Conservation (phyloP, 1,284 basidiomycete species). For the Xerocomus nothofagi region DNA sequence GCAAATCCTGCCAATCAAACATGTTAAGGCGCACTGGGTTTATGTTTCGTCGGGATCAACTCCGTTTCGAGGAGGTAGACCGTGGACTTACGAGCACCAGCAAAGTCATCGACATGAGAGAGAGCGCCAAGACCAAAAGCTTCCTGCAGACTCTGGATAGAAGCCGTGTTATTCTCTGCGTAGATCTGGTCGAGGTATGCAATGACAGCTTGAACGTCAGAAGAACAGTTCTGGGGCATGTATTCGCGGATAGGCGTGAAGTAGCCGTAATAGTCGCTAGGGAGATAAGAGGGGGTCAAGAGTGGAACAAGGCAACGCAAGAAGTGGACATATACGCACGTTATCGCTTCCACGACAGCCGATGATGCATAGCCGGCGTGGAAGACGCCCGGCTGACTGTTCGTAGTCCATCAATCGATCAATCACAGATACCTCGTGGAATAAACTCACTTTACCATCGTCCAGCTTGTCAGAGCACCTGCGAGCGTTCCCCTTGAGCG, state of each 20-base stretch:
- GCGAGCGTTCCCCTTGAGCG: neutral
- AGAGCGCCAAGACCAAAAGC: constrained; percentile 58
- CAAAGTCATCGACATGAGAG: constrained; percentile 65
- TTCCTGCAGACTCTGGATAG: constrained; percentile 54
- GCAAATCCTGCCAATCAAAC: constrained; percentile 48
- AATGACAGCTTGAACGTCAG: constrained; percentile 67
- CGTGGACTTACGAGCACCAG: constrained; percentile 44
- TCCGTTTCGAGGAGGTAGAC: neutral
- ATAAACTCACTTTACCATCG: constrained; percentile 62
- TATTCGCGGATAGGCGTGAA: constrained; percentile 67
- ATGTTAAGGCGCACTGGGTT: constrained; percentile 52
- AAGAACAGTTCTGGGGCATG: constrained; percentile 74
- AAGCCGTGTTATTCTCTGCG: constrained; percentile 40
- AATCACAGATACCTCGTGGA: neutral
- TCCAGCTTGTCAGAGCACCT: constrained; percentile 65
- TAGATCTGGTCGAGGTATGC: constrained; percentile 61
- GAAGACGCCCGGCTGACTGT: constrained; percentile 65
- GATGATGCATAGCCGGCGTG: constrained; percentile 70
- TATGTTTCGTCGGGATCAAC: neutral
- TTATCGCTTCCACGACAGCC: constrained; percentile 67
- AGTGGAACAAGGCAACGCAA: neutral
- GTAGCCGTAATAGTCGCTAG: constrained; percentile 66
- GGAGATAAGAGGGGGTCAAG: neutral
- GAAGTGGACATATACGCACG: constrained; percentile 37
- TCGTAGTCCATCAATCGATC: neutral